A percentile compares a stretch with the other conserved stretches of the same genome.
These are phyloP conservation scores for Botrytis tulipae DNA, from an alignment of 2,329 filamentous ascomycete species.

Conservation along the genomic window DNA sequence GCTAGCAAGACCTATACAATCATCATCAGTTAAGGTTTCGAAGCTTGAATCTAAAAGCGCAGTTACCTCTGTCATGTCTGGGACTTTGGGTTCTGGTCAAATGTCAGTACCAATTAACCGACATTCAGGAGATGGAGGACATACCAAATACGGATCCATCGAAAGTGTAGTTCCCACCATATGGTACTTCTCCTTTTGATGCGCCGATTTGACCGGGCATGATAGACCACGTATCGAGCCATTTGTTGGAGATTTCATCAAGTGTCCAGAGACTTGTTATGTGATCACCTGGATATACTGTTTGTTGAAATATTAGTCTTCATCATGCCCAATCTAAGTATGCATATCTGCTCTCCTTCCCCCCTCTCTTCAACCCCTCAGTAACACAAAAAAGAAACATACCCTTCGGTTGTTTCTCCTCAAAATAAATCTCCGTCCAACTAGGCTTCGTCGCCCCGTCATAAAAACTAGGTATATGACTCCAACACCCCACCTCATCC, in stretches of 20 bases:
- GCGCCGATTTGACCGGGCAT: background rate
- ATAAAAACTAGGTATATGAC: conserved; percentile 18
- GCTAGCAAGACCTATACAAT: background rate
- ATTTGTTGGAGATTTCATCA: background rate
- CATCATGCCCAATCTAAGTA: no score
- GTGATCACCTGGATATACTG: conserved; percentile 15
- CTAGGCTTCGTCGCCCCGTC: conserved; percentile 8
- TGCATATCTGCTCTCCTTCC: no score
- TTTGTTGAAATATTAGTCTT: background rate
- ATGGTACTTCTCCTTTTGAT: conserved; percentile 6
- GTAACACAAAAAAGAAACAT: background rate
- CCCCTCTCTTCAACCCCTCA: background rate
- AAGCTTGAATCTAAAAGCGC: background rate
- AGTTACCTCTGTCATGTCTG: conserved; percentile 11
- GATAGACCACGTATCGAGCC: conserved; percentile 18
- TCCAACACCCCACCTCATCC: background rate
- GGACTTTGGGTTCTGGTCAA: conserved; percentile 5
- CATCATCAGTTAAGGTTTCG: background rate
- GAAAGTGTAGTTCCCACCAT: conserved; percentile 14
- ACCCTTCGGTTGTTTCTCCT: conserved; percentile 3
- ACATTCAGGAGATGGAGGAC: background rate
- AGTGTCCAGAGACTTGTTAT: conserved; percentile 13
- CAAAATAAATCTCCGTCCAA: conserved; percentile 10
- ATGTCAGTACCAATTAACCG: background rate
- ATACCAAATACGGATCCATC: conserved; percentile 2